Evolutionary conservation across 148 eudicot genomes (phyloP).

Genomic region (Agrostemma githago): DNA sequence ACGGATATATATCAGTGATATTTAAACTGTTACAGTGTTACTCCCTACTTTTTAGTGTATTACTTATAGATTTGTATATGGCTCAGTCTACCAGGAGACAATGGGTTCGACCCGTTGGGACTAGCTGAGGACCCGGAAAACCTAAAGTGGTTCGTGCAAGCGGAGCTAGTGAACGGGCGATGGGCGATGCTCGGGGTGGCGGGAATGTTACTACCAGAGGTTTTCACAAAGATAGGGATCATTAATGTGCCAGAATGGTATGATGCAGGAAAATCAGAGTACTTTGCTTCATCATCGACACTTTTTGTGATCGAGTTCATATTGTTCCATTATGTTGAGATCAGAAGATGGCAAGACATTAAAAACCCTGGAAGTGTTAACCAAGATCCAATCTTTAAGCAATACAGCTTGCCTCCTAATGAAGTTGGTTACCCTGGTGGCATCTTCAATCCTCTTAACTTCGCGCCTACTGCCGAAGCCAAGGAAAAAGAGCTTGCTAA

Average conservation of each 20-base stretch:
- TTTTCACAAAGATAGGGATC: constrained; percentile 67
- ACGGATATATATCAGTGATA: no score
- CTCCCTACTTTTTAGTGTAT: not conserved
- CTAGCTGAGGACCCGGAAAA: constrained; percentile 97
- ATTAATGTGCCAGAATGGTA: constrained; percentile 80
- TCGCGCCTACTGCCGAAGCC: constrained; percentile 81
- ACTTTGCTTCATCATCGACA: constrained; percentile 94
- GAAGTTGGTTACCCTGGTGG: constrained; percentile 96
- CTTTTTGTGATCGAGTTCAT: constrained; percentile 95
- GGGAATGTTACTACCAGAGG: constrained; percentile 92
- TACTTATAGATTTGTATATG: not conserved
- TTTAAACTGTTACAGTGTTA: no score
- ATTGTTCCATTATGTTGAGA: constrained; percentile 93
- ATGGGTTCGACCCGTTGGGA: constrained; percentile 92
- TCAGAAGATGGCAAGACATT: constrained; percentile 97
- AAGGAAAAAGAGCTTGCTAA: constrained; percentile 97
- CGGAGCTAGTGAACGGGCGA: constrained; percentile 85
- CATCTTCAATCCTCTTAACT: constrained; percentile 92
- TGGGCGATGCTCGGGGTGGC: constrained; percentile 99
- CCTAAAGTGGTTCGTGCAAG: constrained; percentile 87
- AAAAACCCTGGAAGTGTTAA: constrained; percentile 98
- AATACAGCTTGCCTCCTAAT: constrained; percentile 82
- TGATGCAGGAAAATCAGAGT: constrained; percentile 83
- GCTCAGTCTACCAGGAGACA: constrained; percentile 92
- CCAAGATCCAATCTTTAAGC: constrained; percentile 97